Base-by-base conservation (phyloP, 495 filamentous ascomycete genomes). In the Penicillium tannophilum region DNA sequence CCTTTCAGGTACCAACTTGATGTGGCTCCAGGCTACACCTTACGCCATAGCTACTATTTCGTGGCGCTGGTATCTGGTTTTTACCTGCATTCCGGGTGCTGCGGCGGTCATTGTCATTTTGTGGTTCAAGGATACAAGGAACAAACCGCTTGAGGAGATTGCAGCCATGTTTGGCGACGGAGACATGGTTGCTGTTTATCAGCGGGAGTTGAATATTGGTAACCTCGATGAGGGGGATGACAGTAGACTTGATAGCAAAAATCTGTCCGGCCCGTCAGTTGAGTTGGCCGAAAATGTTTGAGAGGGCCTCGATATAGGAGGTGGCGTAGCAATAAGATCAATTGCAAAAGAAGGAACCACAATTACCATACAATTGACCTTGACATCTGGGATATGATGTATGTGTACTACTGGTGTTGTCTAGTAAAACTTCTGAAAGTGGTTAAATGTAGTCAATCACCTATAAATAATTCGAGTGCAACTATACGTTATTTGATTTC, bases 141-240 rank as follows among this genome's bases (percentile, higher is more conserved):
- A 36, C 14, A 55, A 55, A 23, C 54, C 54, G 30, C 28, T 55
- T 17, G 54, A 55, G 54, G 54, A 55, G 43, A 55, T 55, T 23
- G 54, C 54, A 6, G 54, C 54, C 8, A 35, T 55, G 43, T 52
- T 55, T 39, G 55, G 44, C 11, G 54, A 46, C 24, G 43, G 10
- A 2, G 28, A 55, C 23, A 43, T 46, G 35, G 54, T 55, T 31
- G 54, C 33, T 19, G 54, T 49, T 12, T 45, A 67, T 26, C 89
- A 82, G 79, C 74, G 79, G 55, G 89, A 84, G 88, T 76, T 84
- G 45, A 87, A 87, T n/a, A 85, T 10, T 23, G 42, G 20, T 44
- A 20, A 6, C 0, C 17, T 44, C 7, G 42, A 17, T 19, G 42
- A 44, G 11, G 42, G 5, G n/a, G 16, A 19, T 19, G 42, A 44